Conservation (phyloP, 1,139 yeast species). For the Lipomyces yarrowii region DNA sequence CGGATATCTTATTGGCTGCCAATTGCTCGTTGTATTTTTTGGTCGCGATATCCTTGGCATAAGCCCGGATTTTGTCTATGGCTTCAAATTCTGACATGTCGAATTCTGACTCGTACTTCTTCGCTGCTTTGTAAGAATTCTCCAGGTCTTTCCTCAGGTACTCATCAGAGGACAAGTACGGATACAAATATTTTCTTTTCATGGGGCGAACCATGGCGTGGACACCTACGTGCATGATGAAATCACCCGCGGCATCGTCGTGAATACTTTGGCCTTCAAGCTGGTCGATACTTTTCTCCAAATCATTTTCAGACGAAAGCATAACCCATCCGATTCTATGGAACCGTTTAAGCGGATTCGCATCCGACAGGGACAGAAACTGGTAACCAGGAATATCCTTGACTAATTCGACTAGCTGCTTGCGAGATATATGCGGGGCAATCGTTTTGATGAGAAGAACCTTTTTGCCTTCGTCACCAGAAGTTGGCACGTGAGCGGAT, state of each 20-base stretch:
- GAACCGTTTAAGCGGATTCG: constrained; percentile 24
- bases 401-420: constrained; percentile 17
- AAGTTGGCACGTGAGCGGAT: constrained; percentile 41
- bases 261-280: constrained; percentile 26
- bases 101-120: constrained; percentile 24
- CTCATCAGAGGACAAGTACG: constrained; percentile 12
- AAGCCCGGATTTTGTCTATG: constrained; percentile 17
- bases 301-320: constrained; percentile 23
- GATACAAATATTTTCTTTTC: constrained; percentile 20
- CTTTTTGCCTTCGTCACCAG: constrained; percentile 11
- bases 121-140: constrained; percentile 15
- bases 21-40: constrained; percentile 1
- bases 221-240: constrained; percentile 26
- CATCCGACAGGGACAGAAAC: constrained; percentile 29
- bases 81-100: constrained; percentile 16
- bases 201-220: constrained; percentile 14
- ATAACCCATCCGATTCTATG: constrained; percentile 31
- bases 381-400: constrained; percentile 22
- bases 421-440: constrained; percentile 24
- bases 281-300: constrained; percentile 20
- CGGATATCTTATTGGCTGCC: constrained; percentile 7
- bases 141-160: constrained; percentile 11
- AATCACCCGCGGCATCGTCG: constrained; percentile 20
- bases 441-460: constrained; percentile 27
- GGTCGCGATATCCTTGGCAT: constrained; percentile 18